Percentiles rank a stretch among this genome's conserved stretches.
These are phyloP conservation scores for Staphylotrichum tortipilum DNA, from an alignment of 495 filamentous ascomycete species.

Conservation along the genomic window DNA sequence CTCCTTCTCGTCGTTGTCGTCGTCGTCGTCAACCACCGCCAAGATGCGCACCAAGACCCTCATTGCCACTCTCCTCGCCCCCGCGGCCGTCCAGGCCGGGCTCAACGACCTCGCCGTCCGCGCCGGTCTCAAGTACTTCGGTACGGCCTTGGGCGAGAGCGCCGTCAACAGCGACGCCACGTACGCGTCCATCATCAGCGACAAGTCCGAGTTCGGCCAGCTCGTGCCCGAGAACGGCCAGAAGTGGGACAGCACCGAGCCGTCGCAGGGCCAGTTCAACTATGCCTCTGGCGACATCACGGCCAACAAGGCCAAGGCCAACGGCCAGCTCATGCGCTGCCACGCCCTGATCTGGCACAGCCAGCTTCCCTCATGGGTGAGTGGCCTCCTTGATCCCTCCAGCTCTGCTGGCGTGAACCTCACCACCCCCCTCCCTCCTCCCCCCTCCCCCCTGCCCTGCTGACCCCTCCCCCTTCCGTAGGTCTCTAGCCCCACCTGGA, in stretches of 20 bases:
- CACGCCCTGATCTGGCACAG: constrained; percentile 57
- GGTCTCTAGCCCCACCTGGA: constrained; percentile 45
- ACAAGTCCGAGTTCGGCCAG: constrained; percentile 50
- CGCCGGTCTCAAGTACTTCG: constrained; percentile 49
- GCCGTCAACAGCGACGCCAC: constrained; percentile 35
- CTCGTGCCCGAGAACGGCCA: constrained; percentile 52
- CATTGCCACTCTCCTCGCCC: constrained; percentile 23
- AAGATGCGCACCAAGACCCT: constrained; percentile 18
- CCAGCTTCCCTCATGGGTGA: constrained; percentile 50
- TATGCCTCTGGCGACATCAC: constrained; percentile 44
- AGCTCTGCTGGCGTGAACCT: no score
- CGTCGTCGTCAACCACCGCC: not conserved
- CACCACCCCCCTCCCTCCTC: no score
- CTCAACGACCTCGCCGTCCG: constrained; percentile 46
- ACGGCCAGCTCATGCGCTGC: constrained; percentile 48
- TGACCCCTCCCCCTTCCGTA: not conserved
- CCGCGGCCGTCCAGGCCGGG: constrained; percentile 25
- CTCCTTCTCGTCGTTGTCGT: not conserved
- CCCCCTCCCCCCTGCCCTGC: no score
- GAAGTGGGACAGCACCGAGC: constrained; percentile 45
- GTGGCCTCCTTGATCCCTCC: not conserved
- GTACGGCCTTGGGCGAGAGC: constrained; percentile 51
- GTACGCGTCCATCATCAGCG: constrained; percentile 39
- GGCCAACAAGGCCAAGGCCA: constrained; percentile 40
- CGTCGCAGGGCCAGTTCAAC: constrained; percentile 37